A percentile compares a stretch with the other conserved stretches of the same genome.
Evolutionary conservation across 2,329 filamentous ascomycete species (phyloP).

Genomic region (Neofusicoccum laricinum): DNA sequence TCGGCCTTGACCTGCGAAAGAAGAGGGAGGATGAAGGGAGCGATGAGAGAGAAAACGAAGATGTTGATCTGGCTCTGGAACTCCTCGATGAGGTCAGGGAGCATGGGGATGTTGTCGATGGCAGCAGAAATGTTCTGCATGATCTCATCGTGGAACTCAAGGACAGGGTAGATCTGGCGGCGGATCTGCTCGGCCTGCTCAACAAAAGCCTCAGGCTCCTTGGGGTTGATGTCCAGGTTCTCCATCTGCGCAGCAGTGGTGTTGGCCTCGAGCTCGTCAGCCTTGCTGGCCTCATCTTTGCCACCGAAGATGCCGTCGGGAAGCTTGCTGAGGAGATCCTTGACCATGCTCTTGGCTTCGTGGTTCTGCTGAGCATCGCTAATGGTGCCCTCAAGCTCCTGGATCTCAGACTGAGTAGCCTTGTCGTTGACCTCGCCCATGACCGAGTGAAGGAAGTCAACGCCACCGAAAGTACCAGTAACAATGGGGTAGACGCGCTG

Average conservation of each 20-base stretch:
- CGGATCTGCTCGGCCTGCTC: conserved; percentile 70
- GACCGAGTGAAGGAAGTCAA: conserved; percentile 90
- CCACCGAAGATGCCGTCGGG: conserved; percentile 76
- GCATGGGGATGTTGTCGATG: conserved; percentile 79
- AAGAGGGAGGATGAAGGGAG: conserved; percentile 82
- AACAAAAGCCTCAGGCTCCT: conserved; percentile 80
- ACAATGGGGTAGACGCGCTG: conserved; percentile 73
- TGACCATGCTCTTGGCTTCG: conserved; percentile 70
- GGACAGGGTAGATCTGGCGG: conserved; percentile 79
- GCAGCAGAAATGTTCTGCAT: conserved; percentile 75
- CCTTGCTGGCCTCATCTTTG: conserved; percentile 65
- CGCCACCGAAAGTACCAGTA: conserved; percentile 90
- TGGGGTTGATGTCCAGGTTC: conserved; percentile 70
- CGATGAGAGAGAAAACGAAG: conserved; percentile 89
- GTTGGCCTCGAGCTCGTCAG: conserved; percentile 76
- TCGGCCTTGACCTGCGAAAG: conserved; percentile 84
- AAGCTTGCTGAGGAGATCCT: conserved; percentile 76
- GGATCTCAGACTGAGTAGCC: conserved; percentile 83
- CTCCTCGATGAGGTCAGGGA: conserved; percentile 82
- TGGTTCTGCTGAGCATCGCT: conserved; percentile 58
- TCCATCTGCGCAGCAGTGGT: conserved; percentile 72
- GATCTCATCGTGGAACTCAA: conserved; percentile 87
- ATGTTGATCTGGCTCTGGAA: conserved; percentile 82
- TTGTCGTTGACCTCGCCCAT: conserved; percentile 80
- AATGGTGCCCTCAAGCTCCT: conserved; percentile 83